These are phyloP conservation scores for Rugosomyces carneus DNA, from an alignment of 1,284 basidiomycete species.

Conservation along the genomic window DNA sequence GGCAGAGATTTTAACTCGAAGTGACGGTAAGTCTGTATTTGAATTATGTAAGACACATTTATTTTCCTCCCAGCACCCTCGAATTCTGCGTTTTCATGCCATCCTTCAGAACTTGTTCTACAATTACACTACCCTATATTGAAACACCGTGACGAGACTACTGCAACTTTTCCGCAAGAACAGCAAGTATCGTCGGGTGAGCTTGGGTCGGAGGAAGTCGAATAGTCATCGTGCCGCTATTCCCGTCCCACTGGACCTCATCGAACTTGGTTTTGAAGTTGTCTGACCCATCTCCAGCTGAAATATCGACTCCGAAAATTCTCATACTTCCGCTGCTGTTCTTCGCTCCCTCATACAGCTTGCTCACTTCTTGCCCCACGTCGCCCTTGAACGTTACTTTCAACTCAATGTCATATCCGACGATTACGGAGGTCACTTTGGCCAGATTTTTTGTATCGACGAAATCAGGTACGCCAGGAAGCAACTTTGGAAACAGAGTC, in stretches of 20 bases:
- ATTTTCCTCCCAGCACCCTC: too few species aligned
- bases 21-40: too few species aligned
- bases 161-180: background rate
- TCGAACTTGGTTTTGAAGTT: background rate
- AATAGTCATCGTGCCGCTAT: background rate
- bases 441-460: background rate
- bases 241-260: background rate
- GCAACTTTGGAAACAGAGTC: background rate
- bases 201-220: background rate
- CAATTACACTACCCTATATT: too few species aligned
- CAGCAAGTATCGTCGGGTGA: background rate
- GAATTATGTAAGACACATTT: too few species aligned
- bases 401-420: background rate
- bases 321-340: background rate
- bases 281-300: background rate
- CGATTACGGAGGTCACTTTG: background rate
- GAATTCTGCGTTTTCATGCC: too few species aligned
- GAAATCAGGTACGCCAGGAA: background rate
- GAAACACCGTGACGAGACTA: background rate
- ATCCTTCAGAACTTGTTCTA: too few species aligned
- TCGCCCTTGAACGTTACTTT: background rate
- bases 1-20: too few species aligned
- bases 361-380: background rate
- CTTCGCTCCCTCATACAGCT: background rate
- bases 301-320: background rate